Base-by-base conservation (phyloP, 192 early-diverging fungal genomes). In the Spizellomyces sp. region DNA sequence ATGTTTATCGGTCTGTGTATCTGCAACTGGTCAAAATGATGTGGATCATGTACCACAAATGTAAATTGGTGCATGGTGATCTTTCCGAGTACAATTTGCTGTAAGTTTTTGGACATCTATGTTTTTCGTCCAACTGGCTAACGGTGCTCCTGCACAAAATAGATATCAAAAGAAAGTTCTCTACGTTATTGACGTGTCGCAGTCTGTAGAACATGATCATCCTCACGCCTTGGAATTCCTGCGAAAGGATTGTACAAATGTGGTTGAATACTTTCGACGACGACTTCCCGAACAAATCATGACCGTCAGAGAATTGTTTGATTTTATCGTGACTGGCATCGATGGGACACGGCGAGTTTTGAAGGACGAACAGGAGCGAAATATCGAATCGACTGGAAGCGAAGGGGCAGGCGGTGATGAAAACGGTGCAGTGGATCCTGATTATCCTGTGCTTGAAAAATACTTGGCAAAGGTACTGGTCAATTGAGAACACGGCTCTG, bases 151-250 rank as follows among this genome's bases (percentile, higher is more conserved):
- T 36, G 27, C 27, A 36, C 0, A 36, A 36, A 36, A 36, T 36
- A 36, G 27, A 36, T 93, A 95, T 81, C 89, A 96, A 70, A 88
- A 90, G 45, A 83, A 85, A 19, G 81, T 76, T 15, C 78, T 98
- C 22, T 96, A 95, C 62, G 91, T 96, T 55, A 99, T 99, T 69
- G 96, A 99, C 76, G 96, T 99, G 8, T 99, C 96, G 6, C 96
- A 98, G 79, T 96, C 95, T 1, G 95, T 99, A 10, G 96, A 99
- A 73, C 96, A 99, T 74, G 95, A 99, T 66, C 96, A 99, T 72
- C 96, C 96, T 44, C 91, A 95, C 70, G 94, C 96, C 9, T 85
- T 96, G 50, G 96, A 96, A 73, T 99, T 99, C 75, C 81, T 99
- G 66, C 87, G 96, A 15, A 96, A 96, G 80, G 96, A 99, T 81